Base-by-base conservation (phyloP, 345 rosid species). In the Geranium brycei region DNA sequence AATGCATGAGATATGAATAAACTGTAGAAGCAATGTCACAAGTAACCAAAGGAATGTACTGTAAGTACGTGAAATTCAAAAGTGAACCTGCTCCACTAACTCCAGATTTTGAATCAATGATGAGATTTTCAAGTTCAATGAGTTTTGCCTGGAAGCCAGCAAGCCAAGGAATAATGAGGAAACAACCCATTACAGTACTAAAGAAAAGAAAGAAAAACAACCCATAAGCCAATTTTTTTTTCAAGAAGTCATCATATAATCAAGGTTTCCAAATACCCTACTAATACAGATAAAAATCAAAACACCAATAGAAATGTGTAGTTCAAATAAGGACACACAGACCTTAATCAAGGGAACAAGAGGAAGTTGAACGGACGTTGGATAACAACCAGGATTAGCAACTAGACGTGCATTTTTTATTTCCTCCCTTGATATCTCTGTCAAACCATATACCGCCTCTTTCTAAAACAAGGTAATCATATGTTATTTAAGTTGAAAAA, bases 361-460 rank as follows among this genome's bases (percentile, higher is more conserved):
- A 57, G 97, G 97, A 78, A 93, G 92, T 72, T 93, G 99, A 76
- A 91, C 78, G 3, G 97, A 80, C 31, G 99, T 93, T 5, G 99
- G 99, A 73, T 93, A 93, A 73, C 99, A 93, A 65, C 97, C 99
- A 64, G 99, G 99, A 68, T 93, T 93, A 75, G 97, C 99, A 30
- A 93, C 99, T 31, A 93, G 77, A 28, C 77, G 84, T 7, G 96
- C 96, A 58, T 62, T 65, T 79, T 68, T 77, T 17, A 93, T 76
- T 69, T 85, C 86, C 8, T 87, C 86, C 73, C 99, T 79, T 35
- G 51, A 75, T 66, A 90, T 68, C 86, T 90, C 99, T 28, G 99
- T 93, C 83, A 93, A 78, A 64, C 99, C 99, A 78, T 91, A 93
- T 14, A 91, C 85, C 71, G 87, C 99, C 68, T 87, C 92, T 77